phyloP scores from a whole-genome alignment of 768 basidiomycete species.

The Terana coerulea region DNA sequence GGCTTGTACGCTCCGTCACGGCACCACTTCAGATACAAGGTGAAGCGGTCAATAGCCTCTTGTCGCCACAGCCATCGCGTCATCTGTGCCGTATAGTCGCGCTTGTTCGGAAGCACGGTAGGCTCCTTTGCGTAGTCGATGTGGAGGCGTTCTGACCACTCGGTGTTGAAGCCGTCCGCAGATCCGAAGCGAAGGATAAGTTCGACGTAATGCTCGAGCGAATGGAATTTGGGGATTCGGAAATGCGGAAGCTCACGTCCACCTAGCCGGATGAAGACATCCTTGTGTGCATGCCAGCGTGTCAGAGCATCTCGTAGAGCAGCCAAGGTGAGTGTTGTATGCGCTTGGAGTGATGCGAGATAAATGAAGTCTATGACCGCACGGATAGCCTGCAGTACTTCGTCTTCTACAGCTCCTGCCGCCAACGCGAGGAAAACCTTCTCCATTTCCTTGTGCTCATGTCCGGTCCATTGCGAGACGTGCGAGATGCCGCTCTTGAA shows the following conservation, averaged over 20 bases:
- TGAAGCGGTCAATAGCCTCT: slow-evolving; percentile 19
- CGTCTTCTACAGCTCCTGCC: slow-evolving; percentile 19
- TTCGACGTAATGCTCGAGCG: slow-evolving; percentile 13
- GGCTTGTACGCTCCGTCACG: neutral
- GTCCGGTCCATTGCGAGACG: slow-evolving; percentile 39
- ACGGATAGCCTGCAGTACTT: slow-evolving; percentile 25
- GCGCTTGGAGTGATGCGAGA: slow-evolving; percentile 31
- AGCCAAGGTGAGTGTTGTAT: slow-evolving; percentile 28
- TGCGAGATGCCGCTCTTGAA: slow-evolving; percentile 26
- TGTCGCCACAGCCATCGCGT: slow-evolving; percentile 23
- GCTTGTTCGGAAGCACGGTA: slow-evolving; percentile 27
- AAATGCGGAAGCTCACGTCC: slow-evolving; percentile 18
- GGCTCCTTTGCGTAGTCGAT: slow-evolving; percentile 29
- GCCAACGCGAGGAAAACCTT: slow-evolving; percentile 19
- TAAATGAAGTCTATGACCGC: slow-evolving; percentile 38
- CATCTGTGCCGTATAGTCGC: slow-evolving; percentile 30
- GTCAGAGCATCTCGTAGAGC: slow-evolving; percentile 24
- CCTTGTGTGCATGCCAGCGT: slow-evolving; percentile 36
- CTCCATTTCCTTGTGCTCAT: slow-evolving; percentile 32
- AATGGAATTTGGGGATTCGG: slow-evolving; percentile 19
- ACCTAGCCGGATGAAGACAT: slow-evolving; percentile 31
- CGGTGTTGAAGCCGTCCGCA: slow-evolving; percentile 29
- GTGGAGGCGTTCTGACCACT: slow-evolving; percentile 29
- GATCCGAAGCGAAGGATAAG: slow-evolving; percentile 19
- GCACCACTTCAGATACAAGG: slow-evolving; percentile 1